A percentile compares a stretch with the other conserved stretches of the same genome.
Evolutionary conservation across 371 early-diverging fungal genomes (phyloP).

Genomic region (Haplosporangium sp.): DNA sequence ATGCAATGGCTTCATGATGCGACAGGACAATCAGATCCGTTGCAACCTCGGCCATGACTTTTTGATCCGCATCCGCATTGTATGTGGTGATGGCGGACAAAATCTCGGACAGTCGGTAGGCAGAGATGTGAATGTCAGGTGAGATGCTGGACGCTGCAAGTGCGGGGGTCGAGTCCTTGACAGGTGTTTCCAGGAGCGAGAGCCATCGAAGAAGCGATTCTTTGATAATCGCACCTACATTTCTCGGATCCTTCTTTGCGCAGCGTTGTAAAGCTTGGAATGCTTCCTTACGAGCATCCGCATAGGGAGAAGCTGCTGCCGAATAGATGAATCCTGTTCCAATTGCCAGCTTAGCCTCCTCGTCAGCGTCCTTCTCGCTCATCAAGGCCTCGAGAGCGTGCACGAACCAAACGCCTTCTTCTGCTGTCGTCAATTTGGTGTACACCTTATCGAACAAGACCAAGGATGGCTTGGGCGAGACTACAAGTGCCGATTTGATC

Average conservation of each 20-base stretch:
- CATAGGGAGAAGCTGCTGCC: constrained; percentile 62
- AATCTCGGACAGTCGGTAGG: constrained; percentile 69
- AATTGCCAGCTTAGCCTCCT: constrained; percentile 37
- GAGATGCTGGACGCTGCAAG: constrained; percentile 63
- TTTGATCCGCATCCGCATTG: constrained; percentile 51
- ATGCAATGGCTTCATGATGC: constrained; percentile 79
- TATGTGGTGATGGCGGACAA: constrained; percentile 73
- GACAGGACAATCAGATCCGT: constrained; percentile 76
- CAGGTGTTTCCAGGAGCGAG: constrained; percentile 57
- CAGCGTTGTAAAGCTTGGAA: constrained; percentile 59
- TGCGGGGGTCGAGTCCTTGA: constrained; percentile 64
- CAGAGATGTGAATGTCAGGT: constrained; percentile 58
- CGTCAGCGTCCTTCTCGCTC: constrained; percentile 27
- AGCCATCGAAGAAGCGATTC: constrained; percentile 67
- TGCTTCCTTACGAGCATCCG: constrained; percentile 64
- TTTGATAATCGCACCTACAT: constrained; percentile 58
- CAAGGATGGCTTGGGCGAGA: constrained; percentile 73
- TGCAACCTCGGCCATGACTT: constrained; percentile 61
- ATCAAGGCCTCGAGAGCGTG: constrained; percentile 69
- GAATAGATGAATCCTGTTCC: constrained; percentile 64
- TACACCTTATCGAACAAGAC: constrained; percentile 86
- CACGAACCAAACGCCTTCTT: constrained; percentile 82
- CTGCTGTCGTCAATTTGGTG: constrained; percentile 72
- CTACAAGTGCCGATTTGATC: constrained; percentile 47
- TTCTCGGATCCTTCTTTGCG: constrained; percentile 55